Base-by-base conservation (phyloP, 352 stramenopile genomes). In the Paralagenidium karlingii region DNA sequence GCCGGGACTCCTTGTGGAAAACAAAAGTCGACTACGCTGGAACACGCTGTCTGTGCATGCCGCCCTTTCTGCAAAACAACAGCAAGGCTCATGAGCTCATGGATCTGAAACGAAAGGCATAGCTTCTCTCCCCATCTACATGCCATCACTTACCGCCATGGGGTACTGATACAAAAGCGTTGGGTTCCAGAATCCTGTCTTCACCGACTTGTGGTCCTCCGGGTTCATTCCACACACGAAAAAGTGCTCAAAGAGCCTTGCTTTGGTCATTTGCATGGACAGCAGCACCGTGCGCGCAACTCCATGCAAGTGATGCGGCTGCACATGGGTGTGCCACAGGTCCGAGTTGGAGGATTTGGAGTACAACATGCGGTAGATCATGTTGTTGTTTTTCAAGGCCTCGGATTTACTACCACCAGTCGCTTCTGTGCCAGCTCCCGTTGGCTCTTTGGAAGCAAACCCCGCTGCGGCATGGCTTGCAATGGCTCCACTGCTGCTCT, bases 211-310 rank as follows among this genome's bases (percentile, higher is more conserved):
- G 5, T 46, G 45, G 24, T 79, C 54, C 2, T 38, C 33, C 27
- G 60, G 57, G 6, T 55, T 24, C 27, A 77, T 51, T 1, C 77
- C 74, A 8, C 51, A 58, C 9, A 91, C 63, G 49, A 91, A 82
- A 38, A 85, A 91, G 28, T 77, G 69, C 42, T 91, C 77, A 37
- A 88, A 91, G 1, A 91, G 58, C 38, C 74, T 74, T 45, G 86
- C 75, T 47, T 78, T 79, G 45, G 81, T 80, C 15, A 84, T 47
- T 25, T 87, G 67, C 68, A 85, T 82, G 2, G 69, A 88, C 41
- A 79, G 81, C 44, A 84, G 68, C 34, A 88, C 66, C 0, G 74
- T 84, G 6, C 62, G 67, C 13, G 73, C 77, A 19, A 85, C 57
- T 8, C 7, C 30, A n/a, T n/a, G n/a, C 24, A 82, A 46, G 38